Conservation (phyloP, 2,329 filamentous ascomycete genomes). For the Aspergillus phoenicis region DNA sequence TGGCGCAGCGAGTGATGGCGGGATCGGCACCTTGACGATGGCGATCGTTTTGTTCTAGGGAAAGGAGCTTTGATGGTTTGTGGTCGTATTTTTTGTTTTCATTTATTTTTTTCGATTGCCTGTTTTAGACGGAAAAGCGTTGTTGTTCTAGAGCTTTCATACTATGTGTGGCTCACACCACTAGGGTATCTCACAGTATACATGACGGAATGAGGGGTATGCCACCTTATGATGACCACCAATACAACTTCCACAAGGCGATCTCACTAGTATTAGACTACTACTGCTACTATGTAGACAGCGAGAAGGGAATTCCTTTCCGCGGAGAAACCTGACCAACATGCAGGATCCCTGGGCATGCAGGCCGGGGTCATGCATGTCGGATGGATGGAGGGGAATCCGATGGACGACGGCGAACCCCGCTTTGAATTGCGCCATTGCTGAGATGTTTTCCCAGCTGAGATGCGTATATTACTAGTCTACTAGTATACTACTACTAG, state of each 20-base stretch:
- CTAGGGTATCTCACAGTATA: background rate
- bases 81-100: background rate
- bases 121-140: background rate
- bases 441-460: too few species aligned
- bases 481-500: background rate
- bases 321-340: constrained; percentile 6
- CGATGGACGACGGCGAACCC: background rate
- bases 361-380: constrained; percentile 1
- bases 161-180: too few species aligned
- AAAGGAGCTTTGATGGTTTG: background rate
- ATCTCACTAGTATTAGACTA: too few species aligned
- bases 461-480: background rate
- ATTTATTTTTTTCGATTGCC: too few species aligned
- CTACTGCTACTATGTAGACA: too few species aligned
- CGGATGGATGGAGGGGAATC: constrained; percentile 1
- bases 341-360: background rate
- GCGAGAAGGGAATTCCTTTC: background rate
- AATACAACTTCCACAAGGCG: too few species aligned
- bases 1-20: constrained; percentile 22
- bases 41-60: background rate
- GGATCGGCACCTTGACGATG: constrained; percentile 31
- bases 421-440: constrained; percentile 2
- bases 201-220: background rate
- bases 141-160: background rate
- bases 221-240: background rate